These are phyloP conservation scores for Diaporthe sp. DNA, from an alignment of 2,329 filamentous ascomycete genomes.

Conservation along the genomic window DNA sequence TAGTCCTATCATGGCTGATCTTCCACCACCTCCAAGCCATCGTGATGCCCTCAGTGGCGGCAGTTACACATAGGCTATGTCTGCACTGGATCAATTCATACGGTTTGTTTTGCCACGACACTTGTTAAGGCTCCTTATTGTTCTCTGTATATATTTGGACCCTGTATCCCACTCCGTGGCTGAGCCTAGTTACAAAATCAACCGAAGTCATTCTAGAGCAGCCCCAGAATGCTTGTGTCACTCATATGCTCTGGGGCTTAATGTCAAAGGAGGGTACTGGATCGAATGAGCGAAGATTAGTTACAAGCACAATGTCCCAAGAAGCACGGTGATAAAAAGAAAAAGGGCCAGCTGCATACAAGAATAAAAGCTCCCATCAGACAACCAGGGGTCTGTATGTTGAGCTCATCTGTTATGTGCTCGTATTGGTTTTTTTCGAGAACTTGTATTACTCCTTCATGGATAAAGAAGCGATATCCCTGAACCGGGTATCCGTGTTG, in stretches of 20 bases:
- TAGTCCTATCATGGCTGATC: too few relatives aligned
- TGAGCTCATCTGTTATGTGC: background rate
- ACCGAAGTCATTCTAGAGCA: background rate
- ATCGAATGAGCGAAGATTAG: background rate
- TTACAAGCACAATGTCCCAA: background rate
- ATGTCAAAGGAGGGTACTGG: slow-evolving; percentile 8
- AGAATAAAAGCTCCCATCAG: background rate
- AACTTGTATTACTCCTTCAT: slow-evolving; percentile 6
- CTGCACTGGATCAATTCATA: too few relatives aligned
- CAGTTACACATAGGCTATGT: too few relatives aligned
- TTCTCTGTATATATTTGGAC: too few relatives aligned
- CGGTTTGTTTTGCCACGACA: too few relatives aligned
- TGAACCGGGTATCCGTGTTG: slow-evolving; percentile 5
- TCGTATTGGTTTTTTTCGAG: background rate
- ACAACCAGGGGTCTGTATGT: background rate
- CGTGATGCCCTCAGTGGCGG: too few relatives aligned
- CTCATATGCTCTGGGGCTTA: slow-evolving; percentile 18
- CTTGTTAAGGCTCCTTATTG: too few relatives aligned
- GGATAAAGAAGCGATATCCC: background rate
- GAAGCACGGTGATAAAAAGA: background rate
- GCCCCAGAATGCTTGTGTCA: background rate
- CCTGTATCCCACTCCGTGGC: background rate
- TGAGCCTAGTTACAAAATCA: background rate
- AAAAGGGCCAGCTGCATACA: background rate
- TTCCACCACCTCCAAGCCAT: too few relatives aligned